phyloP scores from a whole-genome alignment of 495 filamentous ascomycete genomes.

The Hypoxylon lienhwacheense region DNA sequence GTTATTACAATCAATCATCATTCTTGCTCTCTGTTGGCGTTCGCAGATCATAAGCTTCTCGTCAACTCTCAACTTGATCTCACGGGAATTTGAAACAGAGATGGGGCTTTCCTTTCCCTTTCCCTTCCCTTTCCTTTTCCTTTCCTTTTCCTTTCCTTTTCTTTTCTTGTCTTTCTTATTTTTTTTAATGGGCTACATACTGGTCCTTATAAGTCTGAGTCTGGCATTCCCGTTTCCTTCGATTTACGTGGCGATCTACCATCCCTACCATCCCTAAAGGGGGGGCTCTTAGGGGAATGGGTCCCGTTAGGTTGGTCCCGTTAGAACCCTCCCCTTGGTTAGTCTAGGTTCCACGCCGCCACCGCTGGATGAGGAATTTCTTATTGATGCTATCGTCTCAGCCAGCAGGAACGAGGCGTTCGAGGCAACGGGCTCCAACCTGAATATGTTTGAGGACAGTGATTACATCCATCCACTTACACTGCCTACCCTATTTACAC shows the following conservation, averaged over 20 bases:
- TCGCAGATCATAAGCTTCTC: slow-evolving; percentile 22
- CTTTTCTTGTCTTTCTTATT: too few relatives aligned
- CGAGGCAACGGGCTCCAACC: slow-evolving; percentile 29
- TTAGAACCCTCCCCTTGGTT: slow-evolving; percentile 26
- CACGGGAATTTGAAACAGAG: slow-evolving; percentile 24
- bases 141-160: too few relatives aligned
- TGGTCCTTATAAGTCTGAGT: too few relatives aligned
- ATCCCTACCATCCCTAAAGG: slow-evolving; percentile 19
- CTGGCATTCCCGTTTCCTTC: slow-evolving; percentile 21
- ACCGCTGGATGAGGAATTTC: slow-evolving; percentile 32
- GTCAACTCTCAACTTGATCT: slow-evolving; percentile 8
- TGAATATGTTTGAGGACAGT: slow-evolving; percentile 11
- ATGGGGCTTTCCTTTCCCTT: slow-evolving; percentile 12
- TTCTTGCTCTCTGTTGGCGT: slow-evolving; percentile 27
- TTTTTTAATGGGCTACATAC: too few relatives aligned
- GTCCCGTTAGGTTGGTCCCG: not conserved
- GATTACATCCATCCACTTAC: not conserved
- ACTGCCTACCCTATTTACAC: not conserved
- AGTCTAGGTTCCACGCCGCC: slow-evolving; percentile 26
- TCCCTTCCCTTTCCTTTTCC: slow-evolving; percentile 19
- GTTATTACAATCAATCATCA: too few relatives aligned
- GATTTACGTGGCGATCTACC: slow-evolving; percentile 26
- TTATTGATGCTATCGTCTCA: slow-evolving; percentile 33
- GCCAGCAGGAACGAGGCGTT: slow-evolving; percentile 34
- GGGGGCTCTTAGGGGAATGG: slow-evolving; percentile 15